A percentile compares a stretch with the other conserved stretches of the same genome.
Evolutionary conservation across 192 early-diverging fungal genomes (phyloP).

Genomic region (Linnemannia exigua): DNA sequence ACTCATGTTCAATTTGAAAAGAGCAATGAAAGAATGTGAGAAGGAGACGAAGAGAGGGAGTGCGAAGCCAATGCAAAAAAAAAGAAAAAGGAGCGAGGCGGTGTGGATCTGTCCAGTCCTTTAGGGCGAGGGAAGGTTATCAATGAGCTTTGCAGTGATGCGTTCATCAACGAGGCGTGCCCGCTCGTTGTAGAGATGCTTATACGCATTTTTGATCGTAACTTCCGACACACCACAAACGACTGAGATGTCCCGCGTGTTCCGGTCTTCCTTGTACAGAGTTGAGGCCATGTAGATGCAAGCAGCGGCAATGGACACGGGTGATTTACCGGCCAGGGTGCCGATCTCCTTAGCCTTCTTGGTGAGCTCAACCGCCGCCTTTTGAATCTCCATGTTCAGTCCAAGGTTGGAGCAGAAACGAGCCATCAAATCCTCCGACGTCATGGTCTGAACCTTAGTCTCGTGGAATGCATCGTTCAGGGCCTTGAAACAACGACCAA

Average conservation of each 20-base stretch:
- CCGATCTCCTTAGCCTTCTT: constrained; percentile 83
- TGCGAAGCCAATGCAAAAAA: too few species aligned
- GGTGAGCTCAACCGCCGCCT: constrained; percentile 79
- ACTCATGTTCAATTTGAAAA: too few species aligned
- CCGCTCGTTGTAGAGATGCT: constrained; percentile 73
- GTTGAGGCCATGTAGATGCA: constrained; percentile 90
- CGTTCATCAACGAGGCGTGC: constrained; percentile 65
- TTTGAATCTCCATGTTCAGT: constrained; percentile 75
- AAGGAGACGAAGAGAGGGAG: too few species aligned
- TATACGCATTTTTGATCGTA: constrained; percentile 92
- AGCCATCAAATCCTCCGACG: constrained; percentile 79
- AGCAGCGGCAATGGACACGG: constrained; percentile 93
- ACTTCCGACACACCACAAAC: constrained; percentile 94
- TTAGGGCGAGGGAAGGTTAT: constrained; percentile 60
- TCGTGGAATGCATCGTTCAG: constrained; percentile 68
- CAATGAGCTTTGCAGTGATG: constrained; percentile 59
- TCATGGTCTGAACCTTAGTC: constrained; percentile 75
- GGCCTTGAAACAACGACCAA: constrained; percentile 86
- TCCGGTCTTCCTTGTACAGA: constrained; percentile 75
- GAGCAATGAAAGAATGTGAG: too few species aligned
- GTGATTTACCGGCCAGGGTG: constrained; percentile 90
- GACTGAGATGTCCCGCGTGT: constrained; percentile 83
- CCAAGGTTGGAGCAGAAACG: constrained; percentile 88
- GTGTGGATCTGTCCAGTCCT: not conserved
- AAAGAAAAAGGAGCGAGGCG: not conserved